phyloP scores from a whole-genome alignment of 768 basidiomycete genomes.

The Rhodosporidiobolus sp. region DNA sequence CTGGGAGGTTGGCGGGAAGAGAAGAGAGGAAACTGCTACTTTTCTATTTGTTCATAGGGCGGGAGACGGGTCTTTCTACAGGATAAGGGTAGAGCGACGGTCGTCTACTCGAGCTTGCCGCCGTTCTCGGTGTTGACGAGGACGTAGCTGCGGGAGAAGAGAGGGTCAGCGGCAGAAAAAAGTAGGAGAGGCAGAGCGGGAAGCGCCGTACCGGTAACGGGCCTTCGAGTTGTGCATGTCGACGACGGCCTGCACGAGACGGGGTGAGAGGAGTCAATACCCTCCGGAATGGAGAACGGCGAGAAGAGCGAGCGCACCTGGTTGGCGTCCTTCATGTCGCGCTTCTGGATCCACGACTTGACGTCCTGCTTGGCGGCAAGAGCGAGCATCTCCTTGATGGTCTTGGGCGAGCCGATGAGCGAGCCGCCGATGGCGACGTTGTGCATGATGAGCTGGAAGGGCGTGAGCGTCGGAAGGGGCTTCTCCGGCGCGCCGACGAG shows the following conservation, averaged over 20 bases:
- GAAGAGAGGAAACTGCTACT: background rate
- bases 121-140: slow-evolving; percentile 40
- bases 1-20: no score
- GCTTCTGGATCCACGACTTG: slow-evolving; percentile 53
- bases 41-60: background rate
- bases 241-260: slow-evolving; percentile 51
- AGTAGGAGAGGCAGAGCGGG: background rate
- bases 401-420: slow-evolving; percentile 35
- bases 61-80: background rate
- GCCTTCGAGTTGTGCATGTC: slow-evolving; percentile 56
- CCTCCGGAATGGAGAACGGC: no score
- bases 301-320: slow-evolving; percentile 42
- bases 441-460: slow-evolving; percentile 28
- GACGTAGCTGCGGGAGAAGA: slow-evolving; percentile 25
- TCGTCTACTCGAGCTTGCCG: slow-evolving; percentile 24
- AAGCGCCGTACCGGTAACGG: slow-evolving; percentile 58
- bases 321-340: slow-evolving; percentile 39
- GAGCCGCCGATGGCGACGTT: slow-evolving; percentile 40
- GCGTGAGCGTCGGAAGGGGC: slow-evolving; percentile 31
- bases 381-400: slow-evolving; percentile 59
- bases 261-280: background rate
- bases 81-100: background rate
- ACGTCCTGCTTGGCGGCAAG: slow-evolving; percentile 60
- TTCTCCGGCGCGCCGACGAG: slow-evolving; percentile 45
- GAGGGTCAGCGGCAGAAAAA: background rate